Percentiles rank a stretch among this genome's conserved stretches.
Evolutionary conservation across 208 protist genomes (phyloP).

Genomic region (Balamuthia mandrillaris): DNA sequence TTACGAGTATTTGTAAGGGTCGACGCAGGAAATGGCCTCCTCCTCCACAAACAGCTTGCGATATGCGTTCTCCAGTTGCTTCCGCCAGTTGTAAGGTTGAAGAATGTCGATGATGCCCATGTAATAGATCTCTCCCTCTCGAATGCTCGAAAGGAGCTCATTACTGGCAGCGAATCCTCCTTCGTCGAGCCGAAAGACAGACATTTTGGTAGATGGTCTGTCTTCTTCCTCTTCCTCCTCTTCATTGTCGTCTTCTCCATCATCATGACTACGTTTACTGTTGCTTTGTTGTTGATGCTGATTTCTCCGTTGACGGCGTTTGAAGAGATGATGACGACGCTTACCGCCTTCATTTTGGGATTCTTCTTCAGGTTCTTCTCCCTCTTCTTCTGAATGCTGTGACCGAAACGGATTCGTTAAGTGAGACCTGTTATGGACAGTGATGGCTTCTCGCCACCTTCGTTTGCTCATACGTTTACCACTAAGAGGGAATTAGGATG

Average conservation of each 20-base stretch:
- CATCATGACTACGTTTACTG: no score
- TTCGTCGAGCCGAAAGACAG: not conserved
- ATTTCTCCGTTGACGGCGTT: not conserved
- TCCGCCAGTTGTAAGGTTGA: not conserved
- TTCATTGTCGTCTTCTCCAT: no score
- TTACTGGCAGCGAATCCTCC: not conserved
- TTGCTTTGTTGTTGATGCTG: not conserved
- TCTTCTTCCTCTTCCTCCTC: not conserved
- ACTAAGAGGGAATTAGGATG: no score
- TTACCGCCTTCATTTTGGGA: no score
- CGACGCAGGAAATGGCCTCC: not conserved
- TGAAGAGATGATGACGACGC: no score
- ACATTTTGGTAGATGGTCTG: not conserved
- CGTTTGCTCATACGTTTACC: no score
- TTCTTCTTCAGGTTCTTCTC: no score
- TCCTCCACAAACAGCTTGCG: not conserved
- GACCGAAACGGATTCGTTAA: no score
- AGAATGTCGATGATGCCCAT: conserved; percentile 23
- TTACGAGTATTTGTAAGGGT: not conserved
- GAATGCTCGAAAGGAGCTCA: not conserved
- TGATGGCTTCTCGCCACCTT: no score
- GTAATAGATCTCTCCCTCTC: not conserved
- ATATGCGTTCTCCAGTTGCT: not conserved
- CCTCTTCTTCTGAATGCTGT: no score
- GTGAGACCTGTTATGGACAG: no score